These are phyloP conservation scores for Jamesozyma rosinii DNA, from an alignment of 805 yeast species.

Conservation along the genomic window DNA sequence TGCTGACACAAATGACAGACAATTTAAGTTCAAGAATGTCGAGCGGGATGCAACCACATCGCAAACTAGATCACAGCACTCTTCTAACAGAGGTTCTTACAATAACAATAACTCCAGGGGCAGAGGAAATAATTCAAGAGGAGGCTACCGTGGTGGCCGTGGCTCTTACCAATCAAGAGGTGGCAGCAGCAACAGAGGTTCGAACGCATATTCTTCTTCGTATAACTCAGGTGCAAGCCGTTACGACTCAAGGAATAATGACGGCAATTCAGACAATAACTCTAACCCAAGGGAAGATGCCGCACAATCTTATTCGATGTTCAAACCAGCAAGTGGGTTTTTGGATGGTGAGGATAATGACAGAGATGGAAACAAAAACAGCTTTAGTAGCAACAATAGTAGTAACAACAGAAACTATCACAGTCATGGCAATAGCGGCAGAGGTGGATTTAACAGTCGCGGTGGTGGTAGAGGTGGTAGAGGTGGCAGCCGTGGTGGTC, in stretches of 20 bases:
- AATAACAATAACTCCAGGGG: slow-evolving; percentile 2
- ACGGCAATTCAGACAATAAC: neutral
- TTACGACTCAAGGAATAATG: slow-evolving; percentile 1
- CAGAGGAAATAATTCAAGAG: slow-evolving; percentile 5
- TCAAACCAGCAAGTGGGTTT: slow-evolving; percentile 30
- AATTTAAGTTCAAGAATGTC: slow-evolving; percentile 13
- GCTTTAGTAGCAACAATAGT: slow-evolving; percentile 6
- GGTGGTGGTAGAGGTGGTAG: slow-evolving; percentile 14
- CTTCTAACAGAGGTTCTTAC: slow-evolving; percentile 4
- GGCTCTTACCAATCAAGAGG: slow-evolving; percentile 7
- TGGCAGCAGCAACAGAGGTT: slow-evolving; percentile 8
- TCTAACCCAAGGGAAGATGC: neutral
- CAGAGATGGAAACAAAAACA: slow-evolving; percentile 7
- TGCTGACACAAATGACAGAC: neutral
- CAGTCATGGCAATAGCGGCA: neutral
- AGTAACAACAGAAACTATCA: slow-evolving; percentile 5
- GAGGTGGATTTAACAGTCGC: slow-evolving; percentile 13
- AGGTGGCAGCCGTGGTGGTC: slow-evolving; percentile 12
- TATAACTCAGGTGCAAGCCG: neutral
- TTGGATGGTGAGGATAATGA: slow-evolving; percentile 6
- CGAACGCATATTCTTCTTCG: neutral
- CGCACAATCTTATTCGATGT: slow-evolving; percentile 13
- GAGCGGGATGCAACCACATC: slow-evolving; percentile 3
- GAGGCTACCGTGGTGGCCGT: slow-evolving; percentile 3
- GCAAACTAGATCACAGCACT: neutral